Base-by-base conservation (phyloP, 1,284 basidiomycete genomes). In the Tilletia walkeri region DNA sequence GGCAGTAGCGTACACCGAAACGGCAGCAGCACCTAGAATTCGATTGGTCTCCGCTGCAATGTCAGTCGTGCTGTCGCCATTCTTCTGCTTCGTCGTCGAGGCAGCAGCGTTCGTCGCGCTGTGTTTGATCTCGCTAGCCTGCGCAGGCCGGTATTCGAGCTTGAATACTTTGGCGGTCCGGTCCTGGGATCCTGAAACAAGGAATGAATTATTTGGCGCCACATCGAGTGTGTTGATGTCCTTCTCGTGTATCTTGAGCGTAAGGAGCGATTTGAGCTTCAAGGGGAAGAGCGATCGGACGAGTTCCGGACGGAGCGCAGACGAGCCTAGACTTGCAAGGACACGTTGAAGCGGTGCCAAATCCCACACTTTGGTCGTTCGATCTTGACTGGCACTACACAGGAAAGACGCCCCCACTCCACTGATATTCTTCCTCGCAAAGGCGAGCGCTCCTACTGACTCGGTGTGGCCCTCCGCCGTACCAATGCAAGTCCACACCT, bases 281-380 rank as follows among this genome's bases (percentile, higher is more conserved):
- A 63, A 36, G 3, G 59, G 59, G 59, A 89, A 18, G 87, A 72
- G 7, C 85, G 30, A 34, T 12, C 36, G 30, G 9, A 39, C 16
- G 4, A 63, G 6, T 7, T 18, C 50, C 6, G 50, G 59, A 36
- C 18, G 36, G 59, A 63, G 34, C 59, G 59, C 34, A 4, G 36
- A n/a, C 14, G 34, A 16, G 3, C 18, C 59, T 38, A 38, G 59
- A 3, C 7, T 34, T 12, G 36, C 59, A 36, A 63, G 59, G 12
- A 63, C 59, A 16, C 59, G 59, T 34, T 63, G 59, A 59, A 82
- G 63, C 0, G 74, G 67, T 0, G 74, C 69, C 1, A 82, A 84
- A 84, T 99, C 95, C 96, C 96, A 99, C 88, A 99, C 90, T 85
- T 99, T 99, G 84, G 97, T 91, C 2, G 96, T 99, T 39, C 93